These are phyloP conservation scores for Trametes cubensis DNA, from an alignment of 768 basidiomycete genomes.

Conservation along the genomic window DNA sequence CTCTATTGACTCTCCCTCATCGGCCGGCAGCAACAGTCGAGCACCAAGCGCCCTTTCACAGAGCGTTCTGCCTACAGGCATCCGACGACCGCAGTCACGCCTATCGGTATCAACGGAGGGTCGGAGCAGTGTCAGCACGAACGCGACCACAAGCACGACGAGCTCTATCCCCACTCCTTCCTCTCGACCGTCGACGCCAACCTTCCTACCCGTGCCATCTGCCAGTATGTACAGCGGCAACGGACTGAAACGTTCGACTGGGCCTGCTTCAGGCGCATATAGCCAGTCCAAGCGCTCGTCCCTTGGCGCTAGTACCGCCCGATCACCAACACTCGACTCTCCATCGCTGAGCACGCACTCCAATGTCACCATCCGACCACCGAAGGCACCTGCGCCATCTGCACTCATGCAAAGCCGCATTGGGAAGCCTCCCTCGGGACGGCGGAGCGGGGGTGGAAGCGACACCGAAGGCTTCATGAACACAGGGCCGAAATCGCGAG, in stretches of 20 bases:
- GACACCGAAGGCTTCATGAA: slow-evolving; percentile 17
- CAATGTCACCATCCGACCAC: slow-evolving; percentile 31
- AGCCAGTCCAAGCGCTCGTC: slow-evolving; percentile 61
- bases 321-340: slow-evolving; percentile 30
- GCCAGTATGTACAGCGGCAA: slow-evolving; percentile 47
- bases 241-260: slow-evolving; percentile 64
- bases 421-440: slow-evolving; percentile 33
- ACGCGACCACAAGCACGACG: slow-evolving; percentile 58
- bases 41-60: slow-evolving; percentile 44
- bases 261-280: slow-evolving; percentile 46
- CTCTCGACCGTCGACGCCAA: slow-evolving; percentile 76
- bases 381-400: slow-evolving; percentile 28
- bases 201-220: slow-evolving; percentile 72
- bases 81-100: slow-evolving; percentile 72
- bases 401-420: slow-evolving; percentile 36
- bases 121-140: slow-evolving; percentile 47
- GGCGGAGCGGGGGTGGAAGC: slow-evolving; percentile 31
- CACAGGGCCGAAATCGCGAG: slow-evolving; percentile 23
- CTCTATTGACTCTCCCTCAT: slow-evolving; percentile 45
- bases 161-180: slow-evolving; percentile 67
- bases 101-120: slow-evolving; percentile 61
- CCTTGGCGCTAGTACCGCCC: slow-evolving; percentile 50
- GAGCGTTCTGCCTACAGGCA: slow-evolving; percentile 47
- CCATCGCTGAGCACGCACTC: slow-evolving; percentile 25
- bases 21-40: slow-evolving; percentile 39